Evolutionary conservation across 2,329 filamentous ascomycete species (phyloP).

Genomic region (Beauveria sp.): DNA sequence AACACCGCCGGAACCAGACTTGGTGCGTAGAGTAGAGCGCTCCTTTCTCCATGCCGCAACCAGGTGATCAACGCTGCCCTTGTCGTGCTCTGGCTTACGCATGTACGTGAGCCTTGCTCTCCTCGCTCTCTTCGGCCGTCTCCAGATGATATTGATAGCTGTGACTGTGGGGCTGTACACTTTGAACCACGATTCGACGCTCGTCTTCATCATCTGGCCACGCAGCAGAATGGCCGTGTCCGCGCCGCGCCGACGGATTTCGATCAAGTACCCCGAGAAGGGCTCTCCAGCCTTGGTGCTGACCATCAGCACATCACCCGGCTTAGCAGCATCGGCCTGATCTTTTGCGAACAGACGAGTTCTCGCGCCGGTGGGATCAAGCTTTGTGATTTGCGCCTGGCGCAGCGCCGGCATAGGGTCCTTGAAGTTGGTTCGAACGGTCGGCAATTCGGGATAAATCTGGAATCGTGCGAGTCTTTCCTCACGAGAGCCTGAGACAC

Average conservation of each 20-base stretch:
- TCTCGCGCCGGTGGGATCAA: conserved; percentile 81
- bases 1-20: conserved; percentile 22
- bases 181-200: conserved; percentile 97
- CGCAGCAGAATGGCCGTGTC: conserved; percentile 84
- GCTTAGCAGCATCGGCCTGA: conserved; percentile 71
- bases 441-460: conserved; percentile 48
- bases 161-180: conserved; percentile 84
- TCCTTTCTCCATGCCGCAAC: conserved; percentile 49
- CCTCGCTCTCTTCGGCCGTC: conserved; percentile 74
- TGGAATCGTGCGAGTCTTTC: conserved; percentile 35
- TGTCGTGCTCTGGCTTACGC: conserved; percentile 79
- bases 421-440: conserved; percentile 47
- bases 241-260: conserved; percentile 77
- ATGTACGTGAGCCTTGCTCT: conserved; percentile 87
- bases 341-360: conserved; percentile 70
- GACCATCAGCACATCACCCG: conserved; percentile 87
- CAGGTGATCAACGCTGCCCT: conserved; percentile 75
- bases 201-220: conserved; percentile 76
- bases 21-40: conserved; percentile 31
- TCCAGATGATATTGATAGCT: conserved; percentile 89
- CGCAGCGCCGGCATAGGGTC: conserved; percentile 64
- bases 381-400: conserved; percentile 58
- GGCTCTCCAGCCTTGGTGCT: conserved; percentile 75
- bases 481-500: conserved; percentile 24
- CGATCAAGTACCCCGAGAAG: conserved; percentile 81